Evolutionary conservation across 2,329 filamentous ascomycete genomes (phyloP), one percentile per base, ranked within the genome.

Genomic region (Ophiostoma quercus): DNA sequence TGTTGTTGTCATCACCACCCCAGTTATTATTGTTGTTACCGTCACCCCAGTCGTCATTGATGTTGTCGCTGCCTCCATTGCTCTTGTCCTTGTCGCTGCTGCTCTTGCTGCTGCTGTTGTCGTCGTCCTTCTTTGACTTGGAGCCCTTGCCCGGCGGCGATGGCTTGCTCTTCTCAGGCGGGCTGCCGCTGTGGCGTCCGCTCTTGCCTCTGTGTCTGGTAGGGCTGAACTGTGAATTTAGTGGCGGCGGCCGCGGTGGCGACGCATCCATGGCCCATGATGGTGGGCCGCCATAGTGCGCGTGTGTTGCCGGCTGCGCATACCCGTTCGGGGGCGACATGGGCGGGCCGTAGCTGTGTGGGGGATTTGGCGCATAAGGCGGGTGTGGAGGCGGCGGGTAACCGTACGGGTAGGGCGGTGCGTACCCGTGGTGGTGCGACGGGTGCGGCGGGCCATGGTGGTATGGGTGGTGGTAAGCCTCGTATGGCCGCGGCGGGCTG

Each of bases 371-470:
- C 3, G n/a, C 62, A 65, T 65, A 65, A 6, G 62, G 62, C 32
- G 62, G 25, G 12, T 63, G 25, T 29, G 66, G 66, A n/a, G 29
- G 67, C 22, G 67, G 5, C 1, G 34, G 32, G 14, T 68, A 68
- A 7, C n/a, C 34, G 54, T 62, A 68, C 34, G 51, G 57, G 25
- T 63, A 68, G 7, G 67, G 25, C 12, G 37, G 54, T 11, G 22
- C 22, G 16, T 34, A 63, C 14, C 57, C 57, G 67, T 68, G 43
- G 14, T 66, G 37, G 34, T 41, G 39, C n/a, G 65, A 39, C 37
- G 34, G 37, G 34, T 41, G 39, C n/a, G 65, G 22, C 37, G 65
- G 39, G 3, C 39, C 11, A 19, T 25, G 65, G 22, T 47, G 34
- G 37, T 25, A 16, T 8, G 37, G 57, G 4, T 25, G 8, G 7